These are phyloP conservation scores for Fraxinus ornus DNA, from an alignment of 305 asterid genomes.

Conservation along the genomic window DNA sequence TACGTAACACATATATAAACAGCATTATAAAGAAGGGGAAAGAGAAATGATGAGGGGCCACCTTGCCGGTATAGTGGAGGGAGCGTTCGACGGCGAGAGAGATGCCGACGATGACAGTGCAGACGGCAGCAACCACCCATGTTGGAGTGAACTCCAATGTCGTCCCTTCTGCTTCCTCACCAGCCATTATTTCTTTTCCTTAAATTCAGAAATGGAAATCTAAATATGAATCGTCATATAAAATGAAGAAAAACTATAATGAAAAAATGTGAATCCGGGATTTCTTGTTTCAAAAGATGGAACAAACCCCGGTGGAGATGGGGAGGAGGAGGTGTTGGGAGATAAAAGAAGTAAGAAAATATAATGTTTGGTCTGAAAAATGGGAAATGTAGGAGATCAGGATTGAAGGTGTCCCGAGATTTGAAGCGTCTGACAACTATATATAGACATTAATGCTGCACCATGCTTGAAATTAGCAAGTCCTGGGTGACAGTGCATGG, in stretches of 20 bases:
- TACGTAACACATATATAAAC: neutral
- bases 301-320: neutral
- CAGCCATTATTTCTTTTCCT: conserved; percentile 52
- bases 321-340: neutral
- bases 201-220: conserved; percentile 3
- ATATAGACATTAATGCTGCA: neutral
- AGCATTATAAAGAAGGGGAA: neutral
- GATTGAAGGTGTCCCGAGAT: neutral
- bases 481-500: neutral
- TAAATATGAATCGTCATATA: neutral
- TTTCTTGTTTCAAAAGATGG: neutral
- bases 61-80: conserved; percentile 83
- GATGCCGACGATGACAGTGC: conserved; percentile 73
- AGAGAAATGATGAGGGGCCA: neutral
- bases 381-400: neutral
- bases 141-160: conserved; percentile 90
- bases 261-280: neutral
- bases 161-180: conserved; percentile 57
- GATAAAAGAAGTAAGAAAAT: neutral
- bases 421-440: neutral
- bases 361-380: neutral
- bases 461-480: neutral
- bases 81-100: conserved; percentile 80
- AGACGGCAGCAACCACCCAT: conserved; percentile 93
- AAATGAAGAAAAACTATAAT: neutral